Conservation (phyloP, 2,329 filamentous ascomycete species). For the Fusarium udum region DNA sequence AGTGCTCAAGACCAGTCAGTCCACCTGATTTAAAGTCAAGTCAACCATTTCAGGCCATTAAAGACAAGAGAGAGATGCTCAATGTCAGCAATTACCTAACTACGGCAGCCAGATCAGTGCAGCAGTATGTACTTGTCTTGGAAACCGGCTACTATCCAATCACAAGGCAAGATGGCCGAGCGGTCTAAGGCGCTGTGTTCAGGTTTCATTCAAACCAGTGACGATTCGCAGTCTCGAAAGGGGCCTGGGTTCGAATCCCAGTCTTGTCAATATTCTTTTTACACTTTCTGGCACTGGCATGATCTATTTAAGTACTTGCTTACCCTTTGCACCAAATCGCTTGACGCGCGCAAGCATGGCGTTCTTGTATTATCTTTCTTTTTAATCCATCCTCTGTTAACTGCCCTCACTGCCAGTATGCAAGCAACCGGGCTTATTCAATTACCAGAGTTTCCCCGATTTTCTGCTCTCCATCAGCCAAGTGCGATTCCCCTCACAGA, state of each 20-base stretch:
- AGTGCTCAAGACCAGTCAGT: accelerated
- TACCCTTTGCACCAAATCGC: no score
- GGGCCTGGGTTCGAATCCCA: conserved; percentile 28
- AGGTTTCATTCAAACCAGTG: conserved; percentile 15
- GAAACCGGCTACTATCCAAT: background rate
- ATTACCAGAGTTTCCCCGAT: background rate
- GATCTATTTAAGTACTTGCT: no score
- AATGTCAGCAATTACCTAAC: accelerated
- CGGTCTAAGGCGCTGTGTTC: conserved; percentile 28
- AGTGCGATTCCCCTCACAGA: background rate
- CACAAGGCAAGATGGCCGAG: conserved; percentile 23
- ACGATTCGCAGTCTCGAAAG: conserved; percentile 28
- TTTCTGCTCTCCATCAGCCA: background rate
- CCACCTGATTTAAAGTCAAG: accelerated
- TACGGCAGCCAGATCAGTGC: accelerated
- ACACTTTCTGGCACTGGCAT: background rate
- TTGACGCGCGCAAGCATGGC: no score
- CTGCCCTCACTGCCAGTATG: background rate
- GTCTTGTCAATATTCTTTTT: conserved; percentile 10
- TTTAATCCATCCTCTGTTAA: no score
- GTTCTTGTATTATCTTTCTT: no score
- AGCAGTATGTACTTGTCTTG: accelerated
- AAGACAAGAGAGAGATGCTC: background rate
- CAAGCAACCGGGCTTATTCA: background rate
- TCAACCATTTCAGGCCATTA: background rate